Evolutionary conservation across 768 basidiomycete genomes (phyloP).

Genomic region (Dendrothele bispora): DNA sequence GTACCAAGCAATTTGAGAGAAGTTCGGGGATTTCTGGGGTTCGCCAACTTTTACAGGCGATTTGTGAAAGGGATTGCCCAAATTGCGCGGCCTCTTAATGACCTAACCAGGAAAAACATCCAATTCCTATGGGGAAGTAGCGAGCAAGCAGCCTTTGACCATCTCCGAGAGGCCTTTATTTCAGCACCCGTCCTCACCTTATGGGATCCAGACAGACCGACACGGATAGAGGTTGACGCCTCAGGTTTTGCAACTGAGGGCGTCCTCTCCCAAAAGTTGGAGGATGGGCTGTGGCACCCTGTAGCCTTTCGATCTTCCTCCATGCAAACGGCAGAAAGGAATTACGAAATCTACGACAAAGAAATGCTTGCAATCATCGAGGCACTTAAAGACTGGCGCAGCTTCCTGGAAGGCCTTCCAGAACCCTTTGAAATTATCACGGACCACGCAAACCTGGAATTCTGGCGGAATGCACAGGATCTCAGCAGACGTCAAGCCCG

Average conservation of each 20-base stretch:
- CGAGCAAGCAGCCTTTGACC: too few species aligned
- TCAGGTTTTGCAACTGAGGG: not conserved
- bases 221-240: not conserved
- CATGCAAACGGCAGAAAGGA: not conserved
- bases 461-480: too few species aligned
- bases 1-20: too few species aligned
- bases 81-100: too few species aligned
- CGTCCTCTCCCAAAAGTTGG: not conserved
- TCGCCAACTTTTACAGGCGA: too few species aligned
- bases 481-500: too few species aligned
- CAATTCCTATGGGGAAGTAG: too few species aligned
- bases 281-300: not conserved
- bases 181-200: not conserved
- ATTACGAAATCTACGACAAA: conserved; percentile 18
- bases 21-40: too few species aligned
- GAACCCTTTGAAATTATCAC: too few species aligned
- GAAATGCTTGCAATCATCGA: conserved; percentile 7
- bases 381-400: conserved; percentile 8
- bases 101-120: too few species aligned
- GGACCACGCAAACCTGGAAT: too few species aligned
- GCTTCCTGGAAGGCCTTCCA: conserved; percentile 11
- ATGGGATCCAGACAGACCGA: not conserved
- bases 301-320: not conserved
- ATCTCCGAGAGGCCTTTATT: not conserved
- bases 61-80: too few species aligned